A percentile compares a stretch with the other conserved stretches of the same genome.
Evolutionary conservation across 1,284 basidiomycete genomes (phyloP).

Genomic region (Ustilago tritici): DNA sequence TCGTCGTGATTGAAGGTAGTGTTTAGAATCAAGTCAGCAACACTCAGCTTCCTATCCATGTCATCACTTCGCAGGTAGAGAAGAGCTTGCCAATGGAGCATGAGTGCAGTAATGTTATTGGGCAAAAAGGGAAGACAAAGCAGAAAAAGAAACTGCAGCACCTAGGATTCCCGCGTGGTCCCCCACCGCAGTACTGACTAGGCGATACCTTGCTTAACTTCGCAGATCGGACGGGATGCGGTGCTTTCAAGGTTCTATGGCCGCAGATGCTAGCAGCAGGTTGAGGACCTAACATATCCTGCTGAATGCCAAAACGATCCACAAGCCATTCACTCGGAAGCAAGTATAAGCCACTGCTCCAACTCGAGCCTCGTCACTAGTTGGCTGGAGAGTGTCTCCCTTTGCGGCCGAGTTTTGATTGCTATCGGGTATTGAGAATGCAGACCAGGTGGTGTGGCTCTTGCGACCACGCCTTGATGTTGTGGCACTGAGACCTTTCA

Average conservation of each 20-base stretch:
- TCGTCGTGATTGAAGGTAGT: neutral
- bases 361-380: neutral
- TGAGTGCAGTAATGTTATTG: no score
- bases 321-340: no score
- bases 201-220: constrained; percentile 83
- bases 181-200: constrained; percentile 86
- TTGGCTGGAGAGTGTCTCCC: neutral
- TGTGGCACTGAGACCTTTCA: neutral
- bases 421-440: no score
- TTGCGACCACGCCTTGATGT: neutral
- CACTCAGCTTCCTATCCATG: no score
- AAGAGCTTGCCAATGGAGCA: no score
- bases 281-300: neutral
- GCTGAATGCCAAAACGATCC: neutral
- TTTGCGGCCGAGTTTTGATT: neutral
- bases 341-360: neutral
- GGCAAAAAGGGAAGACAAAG: no score
- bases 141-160: constrained; percentile 75
- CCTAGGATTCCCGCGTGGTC: constrained; percentile 85
- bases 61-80: no score
- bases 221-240: constrained; percentile 84
- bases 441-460: neutral
- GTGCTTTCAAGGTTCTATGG: constrained; percentile 83
- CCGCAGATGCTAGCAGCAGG: constrained; percentile 73
- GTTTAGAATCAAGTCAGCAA: no score